Base-by-base conservation (phyloP, 2,329 filamentous ascomycete genomes). In the Aspergillus neoniger region DNA sequence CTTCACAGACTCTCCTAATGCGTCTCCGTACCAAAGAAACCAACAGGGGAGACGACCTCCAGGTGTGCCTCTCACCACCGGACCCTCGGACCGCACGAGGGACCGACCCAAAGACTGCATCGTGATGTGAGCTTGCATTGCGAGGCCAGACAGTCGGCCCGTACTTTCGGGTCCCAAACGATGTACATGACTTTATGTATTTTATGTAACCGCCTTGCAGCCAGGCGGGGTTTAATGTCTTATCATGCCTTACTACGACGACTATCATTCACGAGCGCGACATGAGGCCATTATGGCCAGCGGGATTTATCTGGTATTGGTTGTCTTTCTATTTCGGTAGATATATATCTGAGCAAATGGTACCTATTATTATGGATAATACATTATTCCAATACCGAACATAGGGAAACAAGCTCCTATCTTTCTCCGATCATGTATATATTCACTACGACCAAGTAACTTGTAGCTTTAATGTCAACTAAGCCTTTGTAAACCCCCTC, bases 101-200 rank as follows among this genome's bases (percentile, higher is more conserved):
- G 64, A 72, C 59, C 76, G 76, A 58, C 76, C 73, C 61, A 79
- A 77, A 64, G 78, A 79, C 55, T 80, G 78, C 61, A 69, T 77
- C 54, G 69, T 80, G 57, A 80, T 80, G 78, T 80, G 67, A 74
- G 38, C 19, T 49, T 30, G 19, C 44, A 17, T 47, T 38, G 38
- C 32, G 21, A 39, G 14, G 8, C 25, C 15, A 21, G 14, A 47
- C 36, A n/a, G 28, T 17, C 25, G 21, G 5, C 32, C 32, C 32
- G 32, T 36, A 14, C 4, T 36, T 36, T 36, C 12, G 32, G 12
- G 32, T 14, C 32, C 12, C 32, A 14, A 28, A 43, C 36, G 30
- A 54, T 49, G 15, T 49, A 49, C 25, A 49, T 23, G 44, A 49
- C 44, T 9, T 52, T 47, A 62, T 62, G 53, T 60, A 62, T 55